A percentile compares a stretch with the other conserved stretches of the same genome.
These are phyloP conservation scores for Plasmodium gaboni DNA, from an alignment of 169 alveolate species.

Conservation along the genomic window DNA sequence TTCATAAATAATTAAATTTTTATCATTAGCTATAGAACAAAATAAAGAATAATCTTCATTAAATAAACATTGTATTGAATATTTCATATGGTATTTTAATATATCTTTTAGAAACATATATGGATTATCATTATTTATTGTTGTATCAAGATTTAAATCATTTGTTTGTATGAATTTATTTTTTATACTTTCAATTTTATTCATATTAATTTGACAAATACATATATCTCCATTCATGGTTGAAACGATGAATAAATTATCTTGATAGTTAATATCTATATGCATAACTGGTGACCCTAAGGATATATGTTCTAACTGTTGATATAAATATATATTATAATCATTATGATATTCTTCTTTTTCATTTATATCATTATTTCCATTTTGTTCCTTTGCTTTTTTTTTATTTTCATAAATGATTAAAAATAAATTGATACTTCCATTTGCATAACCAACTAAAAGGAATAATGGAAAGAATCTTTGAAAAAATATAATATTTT, in stretches of 20 bases:
- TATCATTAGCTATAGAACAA: conserved; percentile 73
- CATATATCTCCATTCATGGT: conserved; percentile 70
- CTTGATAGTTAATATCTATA: conserved; percentile 68
- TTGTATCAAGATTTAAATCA: conserved; percentile 36
- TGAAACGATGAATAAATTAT: conserved; percentile 45
- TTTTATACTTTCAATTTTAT: background rate
- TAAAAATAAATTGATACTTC: conserved; percentile 35
- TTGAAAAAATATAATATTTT: conserved; percentile 60
- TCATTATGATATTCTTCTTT: conserved; percentile 21
- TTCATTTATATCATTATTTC: background rate
- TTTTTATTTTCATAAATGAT: conserved; percentile 42
- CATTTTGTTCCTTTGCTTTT: conserved; percentile 16
- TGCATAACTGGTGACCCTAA: conserved; percentile 61
- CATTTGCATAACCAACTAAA: conserved; percentile 71
- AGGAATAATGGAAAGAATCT: conserved; percentile 43
- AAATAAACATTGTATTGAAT: conserved; percentile 50
- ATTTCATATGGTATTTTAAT: conserved; percentile 54
- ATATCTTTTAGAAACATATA: conserved; percentile 37
- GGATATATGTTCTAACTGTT: conserved; percentile 38
- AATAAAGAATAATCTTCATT: conserved; percentile 48
- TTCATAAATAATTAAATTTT: conserved; percentile 73
- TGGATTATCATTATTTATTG: conserved; percentile 26
- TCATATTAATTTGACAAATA: conserved; percentile 49
- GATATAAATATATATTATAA: conserved; percentile 25
- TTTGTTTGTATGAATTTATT: conserved; percentile 18